A percentile compares a stretch with the other conserved stretches of the same genome.
Evolutionary conservation across 2,329 filamentous ascomycete species (phyloP).

Genomic region (Elsinoe ampelina): DNA sequence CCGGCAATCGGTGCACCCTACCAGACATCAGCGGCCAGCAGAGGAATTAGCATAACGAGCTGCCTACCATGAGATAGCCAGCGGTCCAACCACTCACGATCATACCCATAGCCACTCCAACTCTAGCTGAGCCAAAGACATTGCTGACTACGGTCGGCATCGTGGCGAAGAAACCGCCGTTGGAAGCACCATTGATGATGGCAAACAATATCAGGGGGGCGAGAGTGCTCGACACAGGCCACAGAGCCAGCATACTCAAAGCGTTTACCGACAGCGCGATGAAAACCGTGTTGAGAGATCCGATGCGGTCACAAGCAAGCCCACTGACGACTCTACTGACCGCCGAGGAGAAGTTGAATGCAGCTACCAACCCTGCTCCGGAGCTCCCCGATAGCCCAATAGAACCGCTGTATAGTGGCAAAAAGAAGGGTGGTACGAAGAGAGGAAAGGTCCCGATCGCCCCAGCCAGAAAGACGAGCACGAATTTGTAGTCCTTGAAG

Average conservation of each 20-base stretch:
- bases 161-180: constrained; percentile 55
- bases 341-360: constrained; percentile 53
- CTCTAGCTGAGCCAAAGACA: constrained; percentile 46
- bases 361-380: constrained; percentile 51
- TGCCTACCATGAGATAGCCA: constrained; percentile 50
- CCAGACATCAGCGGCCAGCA: constrained; percentile 18
- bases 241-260: constrained; percentile 51
- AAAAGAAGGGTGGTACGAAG: constrained; percentile 53
- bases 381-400: constrained; percentile 45
- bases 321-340: constrained; percentile 49
- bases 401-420: constrained; percentile 47
- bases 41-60: not conserved
- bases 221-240: constrained; percentile 49
- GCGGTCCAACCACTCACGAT: constrained; percentile 51
- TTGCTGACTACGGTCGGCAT: constrained; percentile 55
- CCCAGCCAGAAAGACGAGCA: constrained; percentile 45
- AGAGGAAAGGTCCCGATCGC: constrained; percentile 51
- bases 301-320: constrained; percentile 45
- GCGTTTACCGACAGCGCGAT: constrained; percentile 44
- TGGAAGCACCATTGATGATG: constrained; percentile 50
- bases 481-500: constrained; percentile 45
- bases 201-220: constrained; percentile 48
- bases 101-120: constrained; percentile 53
- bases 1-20: constrained; percentile 50
- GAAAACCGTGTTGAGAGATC: constrained; percentile 48